Conservation (phyloP, 305 asterid genomes). For the Fraxinus albicans region DNA sequence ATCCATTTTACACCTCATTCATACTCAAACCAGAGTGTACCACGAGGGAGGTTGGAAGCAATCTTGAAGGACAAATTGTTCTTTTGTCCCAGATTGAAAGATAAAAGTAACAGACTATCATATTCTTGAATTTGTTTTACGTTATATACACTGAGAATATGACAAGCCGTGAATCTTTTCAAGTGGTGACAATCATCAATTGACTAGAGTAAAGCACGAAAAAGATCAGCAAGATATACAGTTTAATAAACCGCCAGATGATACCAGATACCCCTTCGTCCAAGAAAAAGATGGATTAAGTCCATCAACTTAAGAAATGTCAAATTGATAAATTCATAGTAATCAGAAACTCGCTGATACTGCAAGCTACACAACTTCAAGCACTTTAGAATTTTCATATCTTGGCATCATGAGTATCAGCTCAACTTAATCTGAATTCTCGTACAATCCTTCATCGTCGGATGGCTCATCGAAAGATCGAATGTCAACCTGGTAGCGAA, state of each 20-base stretch:
- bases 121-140: not conserved
- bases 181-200: not conserved
- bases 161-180: not conserved
- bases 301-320: conserved; percentile 7
- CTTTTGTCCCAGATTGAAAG: not conserved
- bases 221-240: not conserved
- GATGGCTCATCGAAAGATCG: conserved; percentile 51
- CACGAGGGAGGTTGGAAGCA: conserved; percentile 15
- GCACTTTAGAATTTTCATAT: not conserved
- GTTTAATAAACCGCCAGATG: conserved; percentile 2
- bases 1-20: conserved; percentile 24
- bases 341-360: conserved; percentile 15
- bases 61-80: not conserved
- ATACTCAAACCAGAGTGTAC: conserved; percentile 19
- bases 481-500: conserved; percentile 65
- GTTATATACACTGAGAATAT: not conserved
- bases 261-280: not conserved
- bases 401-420: conserved; percentile 2
- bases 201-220: not conserved
- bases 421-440: conserved; percentile 39
- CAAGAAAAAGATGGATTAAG: not conserved
- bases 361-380: conserved; percentile 15
- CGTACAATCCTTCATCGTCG: conserved; percentile 40
- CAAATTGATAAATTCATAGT: conserved; percentile 16
- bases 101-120: not conserved